A percentile compares a stretch with the other conserved stretches of the same genome.
These are phyloP conservation scores for Vitis cinerea DNA, from an alignment of 164 flowering plant species.

Conservation along the genomic window DNA sequence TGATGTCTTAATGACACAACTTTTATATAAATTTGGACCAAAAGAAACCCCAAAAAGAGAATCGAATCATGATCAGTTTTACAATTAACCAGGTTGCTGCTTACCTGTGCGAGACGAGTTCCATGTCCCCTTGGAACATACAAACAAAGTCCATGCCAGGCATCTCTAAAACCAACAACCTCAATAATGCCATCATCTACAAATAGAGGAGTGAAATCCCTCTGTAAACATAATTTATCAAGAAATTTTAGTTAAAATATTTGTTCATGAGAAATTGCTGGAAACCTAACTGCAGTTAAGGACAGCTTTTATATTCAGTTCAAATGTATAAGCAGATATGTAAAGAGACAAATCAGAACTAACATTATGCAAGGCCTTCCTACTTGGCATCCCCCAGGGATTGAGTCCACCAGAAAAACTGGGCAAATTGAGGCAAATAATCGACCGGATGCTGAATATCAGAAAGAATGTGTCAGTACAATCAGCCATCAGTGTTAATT, in stretches of 20 bases:
- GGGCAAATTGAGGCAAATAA: conserved; percentile 84
- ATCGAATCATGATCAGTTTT: neutral
- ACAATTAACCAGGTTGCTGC: conserved; percentile 1
- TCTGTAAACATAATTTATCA: conserved; percentile 38
- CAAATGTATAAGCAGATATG: neutral
- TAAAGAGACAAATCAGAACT: conserved; percentile 26
- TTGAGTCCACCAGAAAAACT: conserved; percentile 95
- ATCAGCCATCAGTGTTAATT: neutral
- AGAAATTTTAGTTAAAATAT: conserved; percentile 1
- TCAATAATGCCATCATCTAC: conserved; percentile 89
- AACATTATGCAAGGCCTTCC: conserved; percentile 52
- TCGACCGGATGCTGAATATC: conserved; percentile 77
- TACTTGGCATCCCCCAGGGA: conserved; percentile 88
- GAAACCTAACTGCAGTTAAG: neutral
- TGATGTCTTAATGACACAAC: no score
- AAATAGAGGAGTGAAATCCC: conserved; percentile 74
- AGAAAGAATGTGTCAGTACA: neutral
- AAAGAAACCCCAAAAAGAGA: no score
- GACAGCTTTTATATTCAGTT: neutral
- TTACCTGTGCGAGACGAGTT: conserved; percentile 96
- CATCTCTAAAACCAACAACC: conserved; percentile 87
- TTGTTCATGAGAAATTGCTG: neutral
- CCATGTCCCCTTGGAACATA: conserved; percentile 88
- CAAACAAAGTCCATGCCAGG: conserved; percentile 91
- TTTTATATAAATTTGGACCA: no score